Evolutionary conservation across 2,329 filamentous ascomycete species (phyloP).

Genomic region (Ophiostoma sp.): DNA sequence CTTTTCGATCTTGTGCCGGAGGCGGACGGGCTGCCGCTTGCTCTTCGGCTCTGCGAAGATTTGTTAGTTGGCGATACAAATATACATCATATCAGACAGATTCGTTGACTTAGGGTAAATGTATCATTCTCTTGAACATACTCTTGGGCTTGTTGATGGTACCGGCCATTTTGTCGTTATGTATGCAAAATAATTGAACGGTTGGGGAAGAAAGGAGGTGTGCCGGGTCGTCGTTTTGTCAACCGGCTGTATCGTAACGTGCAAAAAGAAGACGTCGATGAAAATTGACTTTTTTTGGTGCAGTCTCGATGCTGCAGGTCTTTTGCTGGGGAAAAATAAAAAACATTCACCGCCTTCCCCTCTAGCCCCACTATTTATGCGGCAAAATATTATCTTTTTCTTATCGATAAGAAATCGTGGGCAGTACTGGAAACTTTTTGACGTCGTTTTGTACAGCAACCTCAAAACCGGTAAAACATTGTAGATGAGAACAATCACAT

Average conservation of each 20-base stretch:
- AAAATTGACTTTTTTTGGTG: constrained; percentile 23
- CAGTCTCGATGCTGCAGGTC: constrained; percentile 4
- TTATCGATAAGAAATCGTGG: constrained; percentile 30
- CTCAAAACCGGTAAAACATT: background rate
- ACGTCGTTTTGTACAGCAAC: background rate
- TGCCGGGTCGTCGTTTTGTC: background rate
- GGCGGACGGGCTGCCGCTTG: constrained; percentile 84
- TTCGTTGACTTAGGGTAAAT: background rate
- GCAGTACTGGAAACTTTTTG: background rate
- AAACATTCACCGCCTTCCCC: constrained; percentile 32
- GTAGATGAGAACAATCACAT: background rate
- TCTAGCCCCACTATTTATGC: constrained; percentile 24
- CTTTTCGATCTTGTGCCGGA: constrained; percentile 96
- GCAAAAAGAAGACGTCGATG: background rate
- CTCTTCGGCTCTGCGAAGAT: constrained; percentile 76
- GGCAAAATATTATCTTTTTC: constrained; percentile 24
- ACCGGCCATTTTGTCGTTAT: constrained; percentile 48
- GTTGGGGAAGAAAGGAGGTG: background rate
- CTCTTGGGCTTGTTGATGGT: constrained; percentile 58
- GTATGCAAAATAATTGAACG: background rate
- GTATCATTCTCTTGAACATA: constrained; percentile 37
- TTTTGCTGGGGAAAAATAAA: constrained; percentile 24
- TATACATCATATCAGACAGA: background rate
- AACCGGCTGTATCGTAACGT: background rate
- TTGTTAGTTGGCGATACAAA: constrained; percentile 20